phyloP scores from a whole-genome alignment of 345 rosid species.

The Rhodamnia rubescens region DNA sequence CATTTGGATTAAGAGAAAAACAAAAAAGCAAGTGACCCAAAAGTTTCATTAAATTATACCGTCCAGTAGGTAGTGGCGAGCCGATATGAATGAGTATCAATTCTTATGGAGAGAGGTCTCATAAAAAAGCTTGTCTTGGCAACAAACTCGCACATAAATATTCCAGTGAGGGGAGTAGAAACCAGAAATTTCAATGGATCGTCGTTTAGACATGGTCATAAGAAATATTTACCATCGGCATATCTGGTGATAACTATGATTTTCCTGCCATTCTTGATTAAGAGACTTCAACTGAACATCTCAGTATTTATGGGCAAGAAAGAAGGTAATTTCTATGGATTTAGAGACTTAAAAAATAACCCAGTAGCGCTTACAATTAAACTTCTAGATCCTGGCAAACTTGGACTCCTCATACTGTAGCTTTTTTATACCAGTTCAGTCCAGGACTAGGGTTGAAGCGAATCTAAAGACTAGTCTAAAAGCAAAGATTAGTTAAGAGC shows the following conservation, averaged over 20 bases:
- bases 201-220: neutral
- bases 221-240: neutral
- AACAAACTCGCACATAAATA: neutral
- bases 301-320: neutral
- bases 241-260: neutral
- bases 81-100: neutral
- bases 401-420: neutral
- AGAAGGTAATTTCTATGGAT: neutral
- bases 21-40: neutral
- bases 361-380: neutral
- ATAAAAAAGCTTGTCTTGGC: neutral
- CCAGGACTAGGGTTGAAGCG: neutral
- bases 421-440: neutral
- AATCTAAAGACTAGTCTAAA: neutral
- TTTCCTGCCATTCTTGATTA: neutral
- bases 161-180: neutral
- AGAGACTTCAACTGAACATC: neutral
- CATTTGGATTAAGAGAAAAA: neutral
- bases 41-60: neutral
- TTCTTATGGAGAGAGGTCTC: neutral
- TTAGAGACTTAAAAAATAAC: neutral
- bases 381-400: neutral
- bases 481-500: neutral
- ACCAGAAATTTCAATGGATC: neutral
- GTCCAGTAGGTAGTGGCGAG: neutral